Evolutionary conservation across 73 alveolate species (phyloP), one percentile per base, ranked within the genome.

Genomic region (Stentor coeruleus): DNA sequence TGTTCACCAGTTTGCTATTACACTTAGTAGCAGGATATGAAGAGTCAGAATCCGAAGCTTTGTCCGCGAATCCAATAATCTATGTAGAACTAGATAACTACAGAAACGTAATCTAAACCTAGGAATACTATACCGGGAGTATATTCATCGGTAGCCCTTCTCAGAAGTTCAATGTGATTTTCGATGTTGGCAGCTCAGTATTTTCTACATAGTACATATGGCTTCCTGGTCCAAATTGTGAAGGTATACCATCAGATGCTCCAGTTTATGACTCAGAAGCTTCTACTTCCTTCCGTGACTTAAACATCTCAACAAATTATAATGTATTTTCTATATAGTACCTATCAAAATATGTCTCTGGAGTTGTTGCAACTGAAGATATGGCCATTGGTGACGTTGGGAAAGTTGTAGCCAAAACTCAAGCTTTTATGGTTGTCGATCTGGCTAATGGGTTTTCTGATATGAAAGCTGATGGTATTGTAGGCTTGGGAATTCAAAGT

Each of bases 101-200:
- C 39, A 40, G 33, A 66, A 66, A 66, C 37, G 79, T 66, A 66
- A 20, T 1, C n/a, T 26, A 20, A 14, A 66, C 37, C 11, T 66
- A 66, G 79, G 33, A 26, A 11, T 66, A 66, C 37, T 66, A 66
- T 33, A 66, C 36, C n/a, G 79, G 79, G n/a, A 66, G n/a, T 2
- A 31, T 2, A 14, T 2, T 1, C 0, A 66, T 66, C 79, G 79
- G 79, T 15, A 66, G 40, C 33, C 79, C 79, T 14, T 1, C 79
- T 0, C 79, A 66, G 39, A 0, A 20, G n/a, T 66, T 66, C 33
- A 33, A 20, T 66, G n/a, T 66, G 37, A 20, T 66, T 11, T 66
- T 66, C 79, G 79, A 66, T 66, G 37, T 31, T 20, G 79, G 79
- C 79, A 26, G 42, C 2, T 66, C 79, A 1, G 79, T 66, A 66